Conservation (phyloP, 2,329 filamentous ascomycete species). For the Claviceps sp. region DNA sequence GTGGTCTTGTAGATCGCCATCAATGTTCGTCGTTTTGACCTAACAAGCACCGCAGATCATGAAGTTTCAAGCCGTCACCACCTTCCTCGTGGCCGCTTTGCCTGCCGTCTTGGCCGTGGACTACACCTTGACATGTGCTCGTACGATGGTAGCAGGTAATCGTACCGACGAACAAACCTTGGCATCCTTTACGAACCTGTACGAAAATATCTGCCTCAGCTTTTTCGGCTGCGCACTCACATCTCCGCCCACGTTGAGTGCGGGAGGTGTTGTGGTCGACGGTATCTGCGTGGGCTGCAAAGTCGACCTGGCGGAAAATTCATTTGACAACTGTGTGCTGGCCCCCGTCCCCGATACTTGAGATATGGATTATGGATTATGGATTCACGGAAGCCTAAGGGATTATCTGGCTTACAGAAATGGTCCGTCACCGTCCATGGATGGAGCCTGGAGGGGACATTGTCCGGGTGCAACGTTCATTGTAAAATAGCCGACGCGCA, state of each 20-base stretch:
- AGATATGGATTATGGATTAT: too few relatives aligned
- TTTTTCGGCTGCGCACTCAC: not conserved
- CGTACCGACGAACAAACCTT: not conserved
- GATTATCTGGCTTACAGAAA: too few relatives aligned
- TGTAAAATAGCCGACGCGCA: too few relatives aligned
- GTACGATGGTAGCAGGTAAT: not conserved
- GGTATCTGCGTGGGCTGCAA: not conserved
- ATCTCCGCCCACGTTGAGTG: not conserved
- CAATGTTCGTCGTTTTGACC: too few relatives aligned
- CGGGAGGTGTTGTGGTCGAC: not conserved
- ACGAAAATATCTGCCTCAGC: not conserved
- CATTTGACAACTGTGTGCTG: not conserved
- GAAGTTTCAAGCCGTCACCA: not conserved
- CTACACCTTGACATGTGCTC: not conserved
- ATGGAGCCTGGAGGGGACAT: too few relatives aligned
- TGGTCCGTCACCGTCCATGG: too few relatives aligned
- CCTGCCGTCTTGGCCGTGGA: not conserved
- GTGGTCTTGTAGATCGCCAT: too few relatives aligned
- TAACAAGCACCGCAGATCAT: not conserved
- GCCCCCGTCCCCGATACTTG: not conserved
- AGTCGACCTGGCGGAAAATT: not conserved
- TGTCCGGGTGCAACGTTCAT: too few relatives aligned
- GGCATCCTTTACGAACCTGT: not conserved
- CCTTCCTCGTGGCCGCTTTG: too few relatives aligned
- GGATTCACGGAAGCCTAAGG: too few relatives aligned